Evolutionary conservation across 805 yeast species (phyloP), one percentile per base, ranked within the genome.

Genomic region (Pichia heedii): DNA sequence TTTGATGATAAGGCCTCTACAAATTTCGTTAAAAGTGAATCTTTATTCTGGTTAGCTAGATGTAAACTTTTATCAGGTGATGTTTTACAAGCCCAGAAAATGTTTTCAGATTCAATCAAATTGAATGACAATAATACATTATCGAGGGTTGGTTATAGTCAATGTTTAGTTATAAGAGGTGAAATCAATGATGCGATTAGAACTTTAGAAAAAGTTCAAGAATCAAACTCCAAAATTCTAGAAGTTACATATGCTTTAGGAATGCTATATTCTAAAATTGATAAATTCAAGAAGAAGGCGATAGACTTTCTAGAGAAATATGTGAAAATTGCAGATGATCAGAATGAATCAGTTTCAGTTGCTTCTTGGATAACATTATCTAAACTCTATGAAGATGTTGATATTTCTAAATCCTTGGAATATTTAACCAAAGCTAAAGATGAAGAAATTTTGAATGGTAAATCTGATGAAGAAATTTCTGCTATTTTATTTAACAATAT

Each of bases 1-100:
- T 60, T 76, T 15, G 58, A 70, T 12, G 52, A 57, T 22, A 54
- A 70, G 0, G 63, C 61, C 20, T 54, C 63, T 20, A 63, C 77
- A 0, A 45, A 69, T 4, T 61, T 63, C 21, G 58, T 79, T 3
- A 55, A 68, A 20, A 73, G 84, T 27, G 89, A 83, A 49, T 79
- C 86, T 2, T 62, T 73, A 39, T 84, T 84, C 54, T 93, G 97
- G 97, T 69, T 80, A 44, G 98, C 87, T 4, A 74, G 97, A 60
- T 80, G 84, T 16, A 69, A 76, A 40, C 89, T 81, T 52, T 70
- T 69, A 7, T 59, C 71, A 22, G 64, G 67, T 1, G 85, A 88
- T 53, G 77, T 69, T 55, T 73, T 76, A n/a, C 73, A 73, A 46
- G 81, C 97, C 0, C 84, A 85, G 53, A 73, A 72, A 43, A 67